These are phyloP conservation scores for Agaricus sinodeliciosus DNA, from an alignment of 768 basidiomycete genomes.

Conservation along the genomic window DNA sequence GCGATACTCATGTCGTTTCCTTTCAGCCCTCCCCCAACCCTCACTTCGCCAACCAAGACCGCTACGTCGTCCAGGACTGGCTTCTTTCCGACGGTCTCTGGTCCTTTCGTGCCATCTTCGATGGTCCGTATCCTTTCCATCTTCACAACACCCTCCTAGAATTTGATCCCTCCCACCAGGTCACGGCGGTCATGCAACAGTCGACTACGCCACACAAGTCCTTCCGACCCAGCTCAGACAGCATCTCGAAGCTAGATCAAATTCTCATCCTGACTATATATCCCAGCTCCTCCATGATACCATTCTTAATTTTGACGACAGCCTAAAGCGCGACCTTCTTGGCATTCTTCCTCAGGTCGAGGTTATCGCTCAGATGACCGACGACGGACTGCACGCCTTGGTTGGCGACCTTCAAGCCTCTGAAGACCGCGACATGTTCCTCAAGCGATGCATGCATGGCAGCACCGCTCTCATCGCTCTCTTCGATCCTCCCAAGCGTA, in stretches of 20 bases:
- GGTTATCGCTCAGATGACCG: slow-evolving; percentile 25
- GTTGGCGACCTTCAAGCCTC: slow-evolving; percentile 34
- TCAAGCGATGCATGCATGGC: slow-evolving; percentile 44
- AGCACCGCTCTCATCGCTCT: slow-evolving; percentile 44
- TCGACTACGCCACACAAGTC: slow-evolving; percentile 27
- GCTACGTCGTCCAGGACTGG: slow-evolving; percentile 36
- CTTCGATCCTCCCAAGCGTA: slow-evolving; percentile 31
- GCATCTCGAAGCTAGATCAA: slow-evolving; percentile 15
- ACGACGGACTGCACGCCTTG: slow-evolving; percentile 31
- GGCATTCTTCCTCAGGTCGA: slow-evolving; percentile 34
- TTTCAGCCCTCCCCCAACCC: slow-evolving; percentile 42
- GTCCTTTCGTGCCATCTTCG: slow-evolving; percentile 41
- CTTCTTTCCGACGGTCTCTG: slow-evolving; percentile 30
- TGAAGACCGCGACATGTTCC: slow-evolving; percentile 14
- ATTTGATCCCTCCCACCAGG: slow-evolving; percentile 19
- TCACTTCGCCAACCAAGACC: slow-evolving; percentile 37
- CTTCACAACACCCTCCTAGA: neutral
- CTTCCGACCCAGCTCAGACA: slow-evolving; percentile 27
- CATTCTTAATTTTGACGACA: slow-evolving; percentile 32
- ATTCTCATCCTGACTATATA: slow-evolving; percentile 18
- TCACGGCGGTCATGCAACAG: slow-evolving; percentile 42
- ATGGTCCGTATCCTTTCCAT: slow-evolving; percentile 26
- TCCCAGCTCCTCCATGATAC: slow-evolving; percentile 25
- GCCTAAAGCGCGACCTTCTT: slow-evolving; percentile 29
- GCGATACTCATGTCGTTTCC: slow-evolving; percentile 32